phyloP scores from a whole-genome alignment of 176 grass and related monocot genomes.

The Cenchrus fungigraminus region DNA sequence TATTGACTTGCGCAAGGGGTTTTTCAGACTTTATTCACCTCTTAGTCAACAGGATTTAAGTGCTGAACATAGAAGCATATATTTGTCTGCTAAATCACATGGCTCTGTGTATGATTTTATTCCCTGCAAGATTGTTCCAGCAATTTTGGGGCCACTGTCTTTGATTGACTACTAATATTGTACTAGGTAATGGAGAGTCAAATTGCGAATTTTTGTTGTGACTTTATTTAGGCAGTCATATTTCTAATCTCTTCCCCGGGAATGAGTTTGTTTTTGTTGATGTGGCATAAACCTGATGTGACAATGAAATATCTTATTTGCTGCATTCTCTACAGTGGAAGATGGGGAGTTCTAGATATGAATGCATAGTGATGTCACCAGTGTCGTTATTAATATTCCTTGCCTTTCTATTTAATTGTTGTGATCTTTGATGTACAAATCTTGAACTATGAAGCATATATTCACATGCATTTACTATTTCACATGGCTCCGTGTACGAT shows the following conservation, averaged over 20 bases:
- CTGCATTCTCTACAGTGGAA: background rate
- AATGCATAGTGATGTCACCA: background rate
- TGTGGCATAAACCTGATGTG: background rate
- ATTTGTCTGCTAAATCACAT: background rate
- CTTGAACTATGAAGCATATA: too few species aligned
- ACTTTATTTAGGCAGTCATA: background rate
- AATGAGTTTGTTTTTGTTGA: background rate
- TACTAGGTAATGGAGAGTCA: background rate
- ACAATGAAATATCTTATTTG: background rate
- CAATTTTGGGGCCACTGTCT: background rate
- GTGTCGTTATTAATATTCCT: too few species aligned
- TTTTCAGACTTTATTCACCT: background rate
- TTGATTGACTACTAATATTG: conserved; percentile 3
- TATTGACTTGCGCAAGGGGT: background rate
- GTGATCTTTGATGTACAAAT: too few species aligned
- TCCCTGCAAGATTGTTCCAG: background rate
- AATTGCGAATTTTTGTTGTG: background rate
- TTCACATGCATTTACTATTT: too few species aligned
- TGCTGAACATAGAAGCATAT: background rate
- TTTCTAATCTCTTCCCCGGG: background rate
- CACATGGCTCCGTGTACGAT: too few species aligned
- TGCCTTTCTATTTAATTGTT: too few species aligned
- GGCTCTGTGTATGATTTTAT: background rate
- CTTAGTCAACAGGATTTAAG: background rate
- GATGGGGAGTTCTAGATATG: background rate